These are phyloP conservation scores for Acanthamoeba sp. DNA, from an alignment of 208 protist species.

Conservation along the genomic window DNA sequence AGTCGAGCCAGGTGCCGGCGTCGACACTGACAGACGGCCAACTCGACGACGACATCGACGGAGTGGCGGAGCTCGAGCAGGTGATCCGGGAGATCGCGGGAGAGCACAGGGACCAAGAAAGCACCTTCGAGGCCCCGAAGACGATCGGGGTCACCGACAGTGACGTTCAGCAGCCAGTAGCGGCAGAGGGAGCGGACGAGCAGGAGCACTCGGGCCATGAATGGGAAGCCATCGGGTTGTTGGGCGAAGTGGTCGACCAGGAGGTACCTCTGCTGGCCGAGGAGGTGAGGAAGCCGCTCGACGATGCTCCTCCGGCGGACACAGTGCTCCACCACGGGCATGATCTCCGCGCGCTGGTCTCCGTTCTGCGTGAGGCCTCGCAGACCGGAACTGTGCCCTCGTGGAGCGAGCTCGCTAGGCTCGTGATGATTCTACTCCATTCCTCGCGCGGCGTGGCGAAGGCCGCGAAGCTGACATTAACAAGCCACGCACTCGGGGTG, in stretches of 20 bases:
- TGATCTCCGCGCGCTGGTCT: neutral
- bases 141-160: too few species aligned
- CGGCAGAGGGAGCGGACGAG: too few species aligned
- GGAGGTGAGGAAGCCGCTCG: neutral
- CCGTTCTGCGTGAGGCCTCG: neutral
- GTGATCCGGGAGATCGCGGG: neutral
- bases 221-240: neutral
- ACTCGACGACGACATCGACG: neutral
- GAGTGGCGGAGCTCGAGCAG: neutral
- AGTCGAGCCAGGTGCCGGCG: too few species aligned
- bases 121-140: too few species aligned
- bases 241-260: neutral
- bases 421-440: neutral
- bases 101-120: neutral
- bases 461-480: too few species aligned
- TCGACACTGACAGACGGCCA: neutral
- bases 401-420: neutral
- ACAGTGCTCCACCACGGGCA: neutral
- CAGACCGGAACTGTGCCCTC: neutral
- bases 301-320: neutral
- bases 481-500: neutral
- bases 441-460: neutral
- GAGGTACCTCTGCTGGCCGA: neutral
- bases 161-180: too few species aligned
- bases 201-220: neutral